A percentile compares a stretch with the other conserved stretches of the same genome.
phyloP scores from a whole-genome alignment of 1,284 basidiomycete genomes.

The Paramarasmius palmivorus region DNA sequence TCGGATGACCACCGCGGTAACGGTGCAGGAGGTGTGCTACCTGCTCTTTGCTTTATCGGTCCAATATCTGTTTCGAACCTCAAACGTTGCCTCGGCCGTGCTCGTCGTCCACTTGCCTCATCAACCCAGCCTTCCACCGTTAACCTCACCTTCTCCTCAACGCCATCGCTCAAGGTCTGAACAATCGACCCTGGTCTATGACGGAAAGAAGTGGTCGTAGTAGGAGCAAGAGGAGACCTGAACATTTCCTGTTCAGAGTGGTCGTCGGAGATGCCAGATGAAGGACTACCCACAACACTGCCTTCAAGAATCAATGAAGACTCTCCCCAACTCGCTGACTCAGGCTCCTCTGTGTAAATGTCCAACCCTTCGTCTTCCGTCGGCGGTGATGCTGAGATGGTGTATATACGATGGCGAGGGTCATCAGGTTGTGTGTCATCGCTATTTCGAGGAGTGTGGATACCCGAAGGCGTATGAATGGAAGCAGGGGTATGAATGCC shows the following conservation, averaged over 20 bases:
- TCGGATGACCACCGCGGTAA: background rate
- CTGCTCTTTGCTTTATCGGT: background rate
- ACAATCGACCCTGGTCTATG: background rate
- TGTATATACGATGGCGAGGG: background rate
- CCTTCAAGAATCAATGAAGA: background rate
- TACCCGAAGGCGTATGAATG: no score
- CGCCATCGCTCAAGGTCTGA: background rate
- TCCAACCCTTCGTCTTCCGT: background rate
- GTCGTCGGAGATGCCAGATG: no score
- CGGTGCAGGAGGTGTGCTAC: background rate
- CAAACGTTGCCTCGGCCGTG: background rate
- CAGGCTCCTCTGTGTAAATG: background rate
- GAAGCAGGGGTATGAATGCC: slow-evolving; percentile 1
- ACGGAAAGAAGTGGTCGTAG: background rate
- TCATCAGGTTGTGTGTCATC: background rate
- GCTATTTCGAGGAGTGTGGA: background rate
- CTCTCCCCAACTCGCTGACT: background rate
- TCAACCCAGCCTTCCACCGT: background rate
- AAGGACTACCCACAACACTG: background rate
- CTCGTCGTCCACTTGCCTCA: background rate
- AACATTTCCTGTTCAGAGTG: no score
- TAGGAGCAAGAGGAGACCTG: background rate
- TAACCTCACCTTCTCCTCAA: background rate
- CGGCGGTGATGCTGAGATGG: background rate
- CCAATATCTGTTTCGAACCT: background rate